Conservation (phyloP, 495 filamentous ascomycete genomes). For the Cairneyella variabilis region DNA sequence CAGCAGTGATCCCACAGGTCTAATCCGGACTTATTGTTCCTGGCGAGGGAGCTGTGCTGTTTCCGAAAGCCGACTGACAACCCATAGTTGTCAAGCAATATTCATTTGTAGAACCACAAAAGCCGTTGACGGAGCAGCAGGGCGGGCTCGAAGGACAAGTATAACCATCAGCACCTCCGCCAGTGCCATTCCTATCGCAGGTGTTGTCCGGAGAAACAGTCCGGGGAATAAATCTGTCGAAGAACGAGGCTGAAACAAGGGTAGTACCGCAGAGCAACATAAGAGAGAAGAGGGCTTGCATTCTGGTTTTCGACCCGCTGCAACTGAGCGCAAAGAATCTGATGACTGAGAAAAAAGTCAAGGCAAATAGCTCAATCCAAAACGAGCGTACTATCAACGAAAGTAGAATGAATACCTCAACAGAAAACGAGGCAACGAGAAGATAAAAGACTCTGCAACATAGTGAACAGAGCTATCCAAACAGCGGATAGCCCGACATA, state of each 20-base stretch:
- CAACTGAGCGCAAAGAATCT: too few relatives aligned
- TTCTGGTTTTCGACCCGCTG: too few relatives aligned
- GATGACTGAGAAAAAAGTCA: not conserved
- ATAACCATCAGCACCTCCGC: conserved; percentile 11
- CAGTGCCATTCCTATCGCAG: conserved; percentile 12
- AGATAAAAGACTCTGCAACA: not conserved
- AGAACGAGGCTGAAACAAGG: too few relatives aligned
- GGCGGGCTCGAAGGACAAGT: conserved; percentile 15
- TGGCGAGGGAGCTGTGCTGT: conserved; percentile 6
- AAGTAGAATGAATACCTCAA: not conserved
- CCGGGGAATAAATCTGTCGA: not conserved
- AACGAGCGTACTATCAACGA: not conserved
- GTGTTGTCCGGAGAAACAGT: conserved; percentile 19
- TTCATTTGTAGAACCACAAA: conserved; percentile 20
- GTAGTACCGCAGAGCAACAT: too few relatives aligned
- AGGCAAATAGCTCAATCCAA: not conserved
- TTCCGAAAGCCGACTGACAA: conserved; percentile 17
- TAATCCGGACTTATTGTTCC: conserved; percentile 32
- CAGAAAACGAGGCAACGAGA: not conserved
- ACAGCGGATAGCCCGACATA: not conserved
- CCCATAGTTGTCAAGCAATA: conserved; percentile 18
- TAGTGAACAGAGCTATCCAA: not conserved
- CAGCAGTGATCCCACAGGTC: conserved; percentile 32
- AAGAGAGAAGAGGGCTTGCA: too few relatives aligned
- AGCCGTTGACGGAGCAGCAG: conserved; percentile 20